These are phyloP conservation scores for Malus orientalis DNA, from an alignment of 306 rosid species.

Conservation along the genomic window DNA sequence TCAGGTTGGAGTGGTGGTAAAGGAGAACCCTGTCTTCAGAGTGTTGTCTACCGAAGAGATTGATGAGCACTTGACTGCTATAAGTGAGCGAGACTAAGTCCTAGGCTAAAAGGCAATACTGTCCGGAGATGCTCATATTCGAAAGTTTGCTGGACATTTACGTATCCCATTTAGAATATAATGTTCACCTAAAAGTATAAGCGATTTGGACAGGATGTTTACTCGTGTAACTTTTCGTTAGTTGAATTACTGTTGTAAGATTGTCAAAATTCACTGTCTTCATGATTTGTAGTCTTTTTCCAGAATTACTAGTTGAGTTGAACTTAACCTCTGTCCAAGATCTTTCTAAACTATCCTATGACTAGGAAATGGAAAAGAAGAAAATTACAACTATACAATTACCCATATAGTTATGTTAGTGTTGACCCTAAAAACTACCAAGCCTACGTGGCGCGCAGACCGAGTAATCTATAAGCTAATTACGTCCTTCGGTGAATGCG, in stretches of 20 bases:
- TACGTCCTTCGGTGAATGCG: no score
- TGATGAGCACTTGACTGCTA: constrained; percentile 97
- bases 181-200: constrained; percentile 8
- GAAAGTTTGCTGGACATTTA: constrained; percentile 14
- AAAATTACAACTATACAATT: no score
- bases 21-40: constrained; percentile 68
- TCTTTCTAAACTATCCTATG: no score
- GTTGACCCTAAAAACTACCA: no score
- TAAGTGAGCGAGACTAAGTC: constrained; percentile 90
- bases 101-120: background rate
- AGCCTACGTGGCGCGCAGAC: no score
- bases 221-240: background rate
- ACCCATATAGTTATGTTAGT: no score
- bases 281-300: background rate
- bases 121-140: background rate
- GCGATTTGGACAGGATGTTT: background rate
- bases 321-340: no score
- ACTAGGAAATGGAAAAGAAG: no score
- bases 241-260: background rate
- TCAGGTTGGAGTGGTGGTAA: constrained; percentile 91
- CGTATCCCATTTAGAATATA: background rate
- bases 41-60: constrained; percentile 82
- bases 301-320: background rate
- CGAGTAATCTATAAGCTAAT: no score
- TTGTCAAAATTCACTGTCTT: background rate